Percentiles rank a stretch among this genome's conserved stretches.
phyloP scores from a whole-genome alignment of 129 eudicot species.

The Glebionis coronaria region DNA sequence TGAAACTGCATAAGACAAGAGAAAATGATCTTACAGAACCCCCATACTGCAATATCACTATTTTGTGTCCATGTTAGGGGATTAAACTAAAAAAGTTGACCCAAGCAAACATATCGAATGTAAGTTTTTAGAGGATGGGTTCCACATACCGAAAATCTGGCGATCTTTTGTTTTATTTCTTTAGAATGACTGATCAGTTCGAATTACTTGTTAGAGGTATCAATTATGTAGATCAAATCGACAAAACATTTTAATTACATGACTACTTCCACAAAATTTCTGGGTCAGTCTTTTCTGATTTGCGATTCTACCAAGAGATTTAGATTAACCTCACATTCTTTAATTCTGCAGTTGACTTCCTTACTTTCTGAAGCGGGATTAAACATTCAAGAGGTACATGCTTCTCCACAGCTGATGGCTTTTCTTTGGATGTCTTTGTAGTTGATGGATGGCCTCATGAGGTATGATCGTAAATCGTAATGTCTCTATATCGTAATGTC shows the following conservation, averaged over 20 bases:
- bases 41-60: not conserved
- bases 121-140: too few species aligned
- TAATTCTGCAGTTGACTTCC: conserved; percentile 57
- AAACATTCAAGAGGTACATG: conserved; percentile 92
- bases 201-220: too few species aligned
- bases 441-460: conserved; percentile 87
- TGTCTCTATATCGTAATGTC: too few species aligned
- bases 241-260: not conserved
- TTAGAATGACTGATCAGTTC: too few species aligned
- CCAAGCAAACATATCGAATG: too few species aligned
- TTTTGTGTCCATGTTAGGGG: too few species aligned
- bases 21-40: not conserved
- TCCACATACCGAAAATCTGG: too few species aligned
- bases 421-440: conserved; percentile 87
- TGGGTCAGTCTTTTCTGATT: not conserved
- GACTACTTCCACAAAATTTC: not conserved
- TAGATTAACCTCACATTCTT: not conserved
- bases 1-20: not conserved
- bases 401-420: conserved; percentile 88
- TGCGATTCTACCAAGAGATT: not conserved
- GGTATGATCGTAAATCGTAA: conserved; percentile 48
- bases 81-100: too few species aligned
- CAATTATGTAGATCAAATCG: too few species aligned
- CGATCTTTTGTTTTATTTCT: too few species aligned
- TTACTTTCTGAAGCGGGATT: conserved; percentile 72